Evolutionary conservation across 2,329 filamentous ascomycete species (phyloP), one percentile per base, ranked within the genome.

Genomic region (Lithohypha guttulata): DNA sequence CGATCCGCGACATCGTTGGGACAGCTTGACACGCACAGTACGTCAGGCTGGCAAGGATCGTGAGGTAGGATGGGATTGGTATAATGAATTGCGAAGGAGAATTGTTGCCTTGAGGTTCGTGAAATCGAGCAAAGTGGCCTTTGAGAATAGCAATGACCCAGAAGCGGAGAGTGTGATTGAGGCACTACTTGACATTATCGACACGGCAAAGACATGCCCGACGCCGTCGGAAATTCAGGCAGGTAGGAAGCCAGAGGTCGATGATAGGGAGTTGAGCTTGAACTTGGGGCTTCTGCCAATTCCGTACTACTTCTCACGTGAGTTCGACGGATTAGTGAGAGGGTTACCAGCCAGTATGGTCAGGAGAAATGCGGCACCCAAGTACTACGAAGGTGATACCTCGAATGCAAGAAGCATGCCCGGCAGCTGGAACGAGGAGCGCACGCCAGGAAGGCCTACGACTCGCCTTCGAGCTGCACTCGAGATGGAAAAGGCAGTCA

Each of bases 1-100:
- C 21, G 48, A 52, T 30, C 50, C 50, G 3, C 36, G 43, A 11
- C 42, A 49, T 27, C 43, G 47, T 17, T 51, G 44, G 46, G 37
- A 43, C 15, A 30, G 26, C 20, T 28, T 43, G 18, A 49, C 35
- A 20, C 42, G 28, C 14, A 18, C 33, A 10, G 13, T 21, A 5
- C 25, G 34, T 10, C 13, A 9, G 9, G 17, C 21, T 8, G 22
- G 26, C 10, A 7, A 17, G n/a, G n/a, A 37, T 14, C 28, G 33
- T 23, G 15, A 34, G 11, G 18, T 7, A 9, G 26, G n/a, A 8
- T 51, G 41, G 39, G 38, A 52, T 28, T 52, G 48, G 48, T 32
- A 47, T 39, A n/a, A 9, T 7, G 43, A 52, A 38, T 36, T 52
- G 11, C 36, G 20, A 20, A 19, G 11, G 6, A 34, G 48, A 9